Evolutionary conservation across 805 yeast species (phyloP).

Genomic region (Cyberlindnera galapagoensis): DNA sequence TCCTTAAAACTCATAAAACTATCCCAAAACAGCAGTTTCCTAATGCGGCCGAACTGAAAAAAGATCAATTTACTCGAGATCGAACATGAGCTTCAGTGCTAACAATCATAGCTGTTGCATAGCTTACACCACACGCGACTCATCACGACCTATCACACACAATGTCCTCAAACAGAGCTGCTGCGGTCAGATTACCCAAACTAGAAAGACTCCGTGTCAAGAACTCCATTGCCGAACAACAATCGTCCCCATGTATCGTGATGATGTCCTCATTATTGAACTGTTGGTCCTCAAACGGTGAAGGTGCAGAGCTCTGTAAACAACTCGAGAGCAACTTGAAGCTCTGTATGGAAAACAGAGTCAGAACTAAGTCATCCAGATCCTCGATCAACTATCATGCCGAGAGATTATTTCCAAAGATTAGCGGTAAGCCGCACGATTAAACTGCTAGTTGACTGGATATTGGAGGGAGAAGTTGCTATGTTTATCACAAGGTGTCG

Average conservation of each 20-base stretch:
- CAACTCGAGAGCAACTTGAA: conserved; percentile 64
- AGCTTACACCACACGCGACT: no score
- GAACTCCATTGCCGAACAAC: conserved; percentile 49
- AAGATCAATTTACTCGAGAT: no score
- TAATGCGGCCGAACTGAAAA: no score
- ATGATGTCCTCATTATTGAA: conserved; percentile 78
- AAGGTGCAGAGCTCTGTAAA: conserved; percentile 64
- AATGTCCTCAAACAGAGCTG: conserved; percentile 32
- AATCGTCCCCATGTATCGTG: conserved; percentile 69
- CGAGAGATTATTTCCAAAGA: conserved; percentile 40
- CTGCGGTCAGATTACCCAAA: conserved; percentile 51
- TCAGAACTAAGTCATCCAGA: conserved; percentile 23
- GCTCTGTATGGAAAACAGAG: conserved; percentile 52
- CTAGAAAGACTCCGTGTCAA: conserved; percentile 68
- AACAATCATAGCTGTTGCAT: no score
- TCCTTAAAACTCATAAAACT: no score
- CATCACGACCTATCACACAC: no score
- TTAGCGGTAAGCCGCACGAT: conserved; percentile 44
- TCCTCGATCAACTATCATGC: conserved; percentile 49
- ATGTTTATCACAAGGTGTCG: no score
- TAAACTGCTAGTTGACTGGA: no score
- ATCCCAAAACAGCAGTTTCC: no score
- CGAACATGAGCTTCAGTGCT: no score
- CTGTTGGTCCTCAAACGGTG: conserved; percentile 97
- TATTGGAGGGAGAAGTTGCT: no score